These are phyloP conservation scores for Termitomyces sp. DNA, from an alignment of 768 basidiomycete genomes.

Conservation along the genomic window DNA sequence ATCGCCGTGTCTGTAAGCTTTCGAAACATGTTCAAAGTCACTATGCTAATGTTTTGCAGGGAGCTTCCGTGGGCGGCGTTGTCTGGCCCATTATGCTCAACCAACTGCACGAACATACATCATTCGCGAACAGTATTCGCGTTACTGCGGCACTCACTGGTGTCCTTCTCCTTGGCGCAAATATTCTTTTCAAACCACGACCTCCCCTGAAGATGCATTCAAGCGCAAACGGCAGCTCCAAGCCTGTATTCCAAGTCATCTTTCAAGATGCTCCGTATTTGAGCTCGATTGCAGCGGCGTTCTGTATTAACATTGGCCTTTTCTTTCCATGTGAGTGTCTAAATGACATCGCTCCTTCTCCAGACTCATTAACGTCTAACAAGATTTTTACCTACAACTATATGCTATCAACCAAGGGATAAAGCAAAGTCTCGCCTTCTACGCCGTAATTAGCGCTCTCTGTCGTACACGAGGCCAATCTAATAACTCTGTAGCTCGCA, in stretches of 20 bases:
- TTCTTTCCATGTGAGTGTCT: conserved; percentile 49
- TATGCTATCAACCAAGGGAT: conserved; percentile 44
- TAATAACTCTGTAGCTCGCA: conserved; percentile 31
- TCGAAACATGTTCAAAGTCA: neutral
- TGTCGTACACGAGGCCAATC: neutral
- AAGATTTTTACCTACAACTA: conserved; percentile 56
- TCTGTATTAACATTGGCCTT: conserved; percentile 38
- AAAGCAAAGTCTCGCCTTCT: conserved; percentile 37
- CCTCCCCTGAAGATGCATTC: conserved; percentile 7
- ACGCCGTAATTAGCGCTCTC: conserved; percentile 25
- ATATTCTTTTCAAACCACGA: conserved; percentile 27
- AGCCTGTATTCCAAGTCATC: conserved; percentile 26
- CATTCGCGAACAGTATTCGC: conserved; percentile 34
- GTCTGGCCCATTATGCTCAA: conserved; percentile 50
- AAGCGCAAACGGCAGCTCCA: neutral
- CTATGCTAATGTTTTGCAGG: conserved; percentile 19
- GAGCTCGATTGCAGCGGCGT: conserved; percentile 10
- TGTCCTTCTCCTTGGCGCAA: conserved; percentile 29
- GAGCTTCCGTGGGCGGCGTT: conserved; percentile 48
- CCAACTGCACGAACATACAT: conserved; percentile 22
- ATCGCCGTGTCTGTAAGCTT: conserved; percentile 42
- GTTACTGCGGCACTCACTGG: conserved; percentile 29
- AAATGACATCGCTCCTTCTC: conserved; percentile 17
- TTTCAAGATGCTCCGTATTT: conserved; percentile 38
- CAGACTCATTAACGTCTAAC: neutral